Percentiles rank a stretch among this genome's conserved stretches.
Evolutionary conservation across 179 eudicot genomes (phyloP).

Genomic region (Beta lomatogona): DNA sequence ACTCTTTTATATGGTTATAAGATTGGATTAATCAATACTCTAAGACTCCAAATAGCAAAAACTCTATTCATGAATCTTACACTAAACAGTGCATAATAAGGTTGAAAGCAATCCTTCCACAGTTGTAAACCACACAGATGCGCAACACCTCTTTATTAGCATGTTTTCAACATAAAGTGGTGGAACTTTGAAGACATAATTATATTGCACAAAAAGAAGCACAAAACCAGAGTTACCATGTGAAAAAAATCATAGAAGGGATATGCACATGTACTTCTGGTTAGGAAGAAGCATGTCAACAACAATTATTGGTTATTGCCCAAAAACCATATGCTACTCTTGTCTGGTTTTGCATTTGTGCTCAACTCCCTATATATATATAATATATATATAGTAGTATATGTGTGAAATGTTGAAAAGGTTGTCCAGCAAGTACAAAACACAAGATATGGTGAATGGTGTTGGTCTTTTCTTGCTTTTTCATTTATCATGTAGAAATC

Average conservation of each 20-base stretch:
- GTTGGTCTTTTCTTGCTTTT: not conserved
- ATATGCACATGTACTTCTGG: constrained; percentile 23
- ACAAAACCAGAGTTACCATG: not conserved
- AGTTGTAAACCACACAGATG: too few relatives aligned
- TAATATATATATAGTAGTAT: too few relatives aligned
- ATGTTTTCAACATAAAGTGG: not conserved
- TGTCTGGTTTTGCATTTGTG: constrained; percentile 3
- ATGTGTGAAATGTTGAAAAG: not conserved
- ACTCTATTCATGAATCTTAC: too few relatives aligned
- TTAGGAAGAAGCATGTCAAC: constrained; percentile 15
- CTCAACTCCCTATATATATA: not conserved
- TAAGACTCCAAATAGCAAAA: too few relatives aligned
- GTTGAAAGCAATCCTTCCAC: too few relatives aligned
- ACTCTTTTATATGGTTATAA: too few relatives aligned
- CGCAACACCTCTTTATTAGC: too few relatives aligned
- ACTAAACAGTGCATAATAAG: too few relatives aligned
- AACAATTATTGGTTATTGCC: constrained; percentile 17
- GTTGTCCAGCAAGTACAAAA: constrained; percentile 13
- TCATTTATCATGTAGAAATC: constrained; percentile 10
- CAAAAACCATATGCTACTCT: not conserved
- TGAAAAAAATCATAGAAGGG: constrained; percentile 16
- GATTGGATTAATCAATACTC: too few relatives aligned
- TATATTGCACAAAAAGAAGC: not conserved
- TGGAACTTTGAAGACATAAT: not conserved
- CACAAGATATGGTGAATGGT: not conserved